A percentile compares a stretch with the other conserved stretches of the same genome.
These are phyloP conservation scores for Rosa hybrid DNA, from an alignment of 331 rosid genomes.

Conservation along the genomic window DNA sequence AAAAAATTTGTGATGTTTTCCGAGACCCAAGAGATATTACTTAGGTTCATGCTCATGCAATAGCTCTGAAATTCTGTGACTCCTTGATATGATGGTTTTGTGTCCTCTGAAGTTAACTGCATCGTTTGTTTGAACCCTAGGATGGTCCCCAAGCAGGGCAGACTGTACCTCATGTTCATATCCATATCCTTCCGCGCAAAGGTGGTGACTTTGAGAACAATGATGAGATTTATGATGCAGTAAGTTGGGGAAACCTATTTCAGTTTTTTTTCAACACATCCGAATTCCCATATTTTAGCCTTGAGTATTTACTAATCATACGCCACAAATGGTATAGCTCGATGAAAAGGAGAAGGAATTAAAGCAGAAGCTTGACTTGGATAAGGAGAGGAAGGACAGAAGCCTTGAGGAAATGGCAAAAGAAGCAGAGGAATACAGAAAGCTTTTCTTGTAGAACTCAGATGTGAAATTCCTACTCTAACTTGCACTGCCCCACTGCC, in stretches of 20 bases:
- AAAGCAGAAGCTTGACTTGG: conserved; percentile 75
- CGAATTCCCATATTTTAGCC: conserved; percentile 1
- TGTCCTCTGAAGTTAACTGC: conserved; percentile 23
- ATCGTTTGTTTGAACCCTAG: conserved; percentile 41
- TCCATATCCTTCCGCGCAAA: conserved; percentile 73
- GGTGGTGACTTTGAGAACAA: conserved; percentile 77
- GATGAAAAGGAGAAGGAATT: conserved; percentile 69
- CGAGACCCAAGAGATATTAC: background rate
- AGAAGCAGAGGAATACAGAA: conserved; percentile 75
- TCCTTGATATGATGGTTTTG: conserved; percentile 11
- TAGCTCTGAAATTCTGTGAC: conserved; percentile 5
- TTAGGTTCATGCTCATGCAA: background rate
- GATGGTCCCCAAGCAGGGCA: conserved; percentile 95
- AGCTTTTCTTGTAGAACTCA: conserved; percentile 43
- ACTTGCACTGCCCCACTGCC: background rate
- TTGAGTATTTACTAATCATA: background rate
- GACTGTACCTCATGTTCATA: conserved; percentile 85
- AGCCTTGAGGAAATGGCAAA: conserved; percentile 61
- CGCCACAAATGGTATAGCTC: conserved; percentile 41
- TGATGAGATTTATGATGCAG: conserved; percentile 80
- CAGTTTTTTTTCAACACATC: conserved; percentile 4
- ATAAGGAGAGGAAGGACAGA: conserved; percentile 76
- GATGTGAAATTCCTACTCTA: conserved; percentile 16
- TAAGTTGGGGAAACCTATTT: conserved; percentile 32
- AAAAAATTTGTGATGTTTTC: conserved; percentile 6